Evolutionary conservation across 1,139 yeast genomes (phyloP).

Genomic region (Hansenula sp.): DNA sequence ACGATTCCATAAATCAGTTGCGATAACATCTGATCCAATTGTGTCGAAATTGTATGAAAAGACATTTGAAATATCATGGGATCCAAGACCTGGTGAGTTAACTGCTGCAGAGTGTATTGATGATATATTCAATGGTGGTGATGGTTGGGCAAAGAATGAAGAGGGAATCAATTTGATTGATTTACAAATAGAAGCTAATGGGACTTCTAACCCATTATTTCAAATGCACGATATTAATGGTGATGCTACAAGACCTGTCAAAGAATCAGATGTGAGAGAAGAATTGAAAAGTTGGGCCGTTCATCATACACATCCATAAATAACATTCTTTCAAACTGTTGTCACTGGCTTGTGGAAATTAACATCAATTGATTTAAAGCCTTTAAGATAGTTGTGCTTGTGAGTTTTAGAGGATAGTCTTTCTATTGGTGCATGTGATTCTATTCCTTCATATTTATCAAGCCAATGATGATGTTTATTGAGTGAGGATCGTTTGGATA

Average conservation of each 20-base stretch:
- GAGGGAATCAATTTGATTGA: constrained; percentile 38
- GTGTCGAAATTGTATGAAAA: constrained; percentile 52
- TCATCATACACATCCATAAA: neutral
- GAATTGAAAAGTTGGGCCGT: constrained; percentile 43
- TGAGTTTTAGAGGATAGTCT: neutral
- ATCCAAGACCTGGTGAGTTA: constrained; percentile 67
- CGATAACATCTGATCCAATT: constrained; percentile 43
- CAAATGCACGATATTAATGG: neutral
- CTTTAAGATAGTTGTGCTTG: neutral
- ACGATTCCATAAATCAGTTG: constrained; percentile 7
- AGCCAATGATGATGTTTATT: neutral
- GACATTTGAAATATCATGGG: constrained; percentile 75
- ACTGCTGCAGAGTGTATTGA: constrained; percentile 70
- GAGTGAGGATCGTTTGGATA: neutral
- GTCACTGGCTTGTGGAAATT: neutral
- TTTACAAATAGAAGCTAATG: constrained; percentile 25
- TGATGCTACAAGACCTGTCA: constrained; percentile 24
- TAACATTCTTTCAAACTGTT: neutral
- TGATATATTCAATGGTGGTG: constrained; percentile 71
- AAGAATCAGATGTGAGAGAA: constrained; percentile 36
- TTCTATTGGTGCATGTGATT: neutral
- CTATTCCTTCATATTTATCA: neutral
- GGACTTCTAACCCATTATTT: neutral
- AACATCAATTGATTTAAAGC: neutral
- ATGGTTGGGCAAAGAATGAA: constrained; percentile 58